Evolutionary conservation across 208 protist species (phyloP).

Genomic region (Wallacemonas sp.): DNA sequence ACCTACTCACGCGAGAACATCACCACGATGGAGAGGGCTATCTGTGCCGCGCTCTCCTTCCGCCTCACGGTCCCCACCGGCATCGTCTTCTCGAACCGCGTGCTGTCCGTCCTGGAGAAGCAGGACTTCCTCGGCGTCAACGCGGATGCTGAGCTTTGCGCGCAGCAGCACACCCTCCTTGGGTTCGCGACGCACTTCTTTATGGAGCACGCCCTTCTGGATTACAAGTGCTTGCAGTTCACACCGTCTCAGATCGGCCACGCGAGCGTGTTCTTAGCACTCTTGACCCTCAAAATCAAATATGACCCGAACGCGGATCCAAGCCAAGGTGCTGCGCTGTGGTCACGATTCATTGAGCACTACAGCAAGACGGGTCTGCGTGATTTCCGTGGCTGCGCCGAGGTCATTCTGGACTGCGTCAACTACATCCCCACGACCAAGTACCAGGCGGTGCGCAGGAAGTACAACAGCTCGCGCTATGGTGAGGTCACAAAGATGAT

Average conservation of each 20-base stretch:
- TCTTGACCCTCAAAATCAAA: constrained; percentile 61
- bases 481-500: constrained; percentile 77
- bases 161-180: constrained; percentile 33
- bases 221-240: constrained; percentile 92
- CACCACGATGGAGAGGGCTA: constrained; percentile 86
- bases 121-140: constrained; percentile 34
- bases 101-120: constrained; percentile 72
- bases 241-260: constrained; percentile 93
- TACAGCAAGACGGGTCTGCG: constrained; percentile 60
- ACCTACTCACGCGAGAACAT: constrained; percentile 93
- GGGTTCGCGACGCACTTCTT: constrained; percentile 82
- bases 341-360: constrained; percentile 66
- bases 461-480: constrained; percentile 81
- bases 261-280: constrained; percentile 89
- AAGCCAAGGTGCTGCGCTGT: constrained; percentile 30
- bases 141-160: constrained; percentile 40
- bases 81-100: constrained; percentile 83
- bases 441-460: constrained; percentile 85
- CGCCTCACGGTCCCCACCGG: constrained; percentile 88
- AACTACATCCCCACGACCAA: constrained; percentile 78
- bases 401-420: constrained; percentile 81
- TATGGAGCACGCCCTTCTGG: constrained; percentile 81
- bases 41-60: constrained; percentile 84
- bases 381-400: constrained; percentile 76
- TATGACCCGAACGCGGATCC: constrained; percentile 10